Conservation (phyloP, 441 rosid species). For the Populus tomentosa region DNA sequence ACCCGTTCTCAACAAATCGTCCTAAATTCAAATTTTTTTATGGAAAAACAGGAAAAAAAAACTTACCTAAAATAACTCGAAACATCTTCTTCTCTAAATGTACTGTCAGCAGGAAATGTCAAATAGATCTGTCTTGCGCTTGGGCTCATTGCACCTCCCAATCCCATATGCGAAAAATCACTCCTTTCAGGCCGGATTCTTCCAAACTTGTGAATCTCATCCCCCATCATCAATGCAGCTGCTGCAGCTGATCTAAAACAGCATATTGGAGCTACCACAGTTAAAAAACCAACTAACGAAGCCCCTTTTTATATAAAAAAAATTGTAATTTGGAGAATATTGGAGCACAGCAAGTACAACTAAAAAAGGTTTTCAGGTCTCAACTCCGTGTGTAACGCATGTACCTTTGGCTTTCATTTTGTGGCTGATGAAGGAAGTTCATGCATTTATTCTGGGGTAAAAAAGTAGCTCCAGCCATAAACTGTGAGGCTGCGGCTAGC, state of each 20-base stretch:
- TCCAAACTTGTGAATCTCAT: conserved; percentile 57
- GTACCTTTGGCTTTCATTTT: conserved; percentile 70
- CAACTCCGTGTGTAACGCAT: not conserved
- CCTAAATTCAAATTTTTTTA: conserved; percentile 2
- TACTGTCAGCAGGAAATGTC: too few species aligned
- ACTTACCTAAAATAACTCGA: conserved; percentile 78
- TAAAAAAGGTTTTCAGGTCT: not conserved
- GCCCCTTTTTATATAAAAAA: not conserved
- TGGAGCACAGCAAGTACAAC: not conserved
- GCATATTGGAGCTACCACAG: conserved; percentile 3
- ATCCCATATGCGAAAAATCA: conserved; percentile 42
- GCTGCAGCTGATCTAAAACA: conserved; percentile 44
- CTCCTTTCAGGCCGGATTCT: conserved; percentile 69
- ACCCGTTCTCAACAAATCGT: not conserved
- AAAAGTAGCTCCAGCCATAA: conserved; percentile 36
- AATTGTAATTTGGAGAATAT: not conserved
- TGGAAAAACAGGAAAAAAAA: not conserved
- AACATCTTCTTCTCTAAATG: too few species aligned
- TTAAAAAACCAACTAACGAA: not conserved
- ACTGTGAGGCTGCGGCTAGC: conserved; percentile 48
- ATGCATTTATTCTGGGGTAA: conserved; percentile 56
- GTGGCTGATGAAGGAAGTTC: conserved; percentile 51
- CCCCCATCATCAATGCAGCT: conserved; percentile 69
- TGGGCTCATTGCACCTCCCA: conserved; percentile 58
- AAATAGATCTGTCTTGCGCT: conserved; percentile 93